phyloP scores from a whole-genome alignment of 192 early-diverging fungal species.

The Spizellomyces sp. region DNA sequence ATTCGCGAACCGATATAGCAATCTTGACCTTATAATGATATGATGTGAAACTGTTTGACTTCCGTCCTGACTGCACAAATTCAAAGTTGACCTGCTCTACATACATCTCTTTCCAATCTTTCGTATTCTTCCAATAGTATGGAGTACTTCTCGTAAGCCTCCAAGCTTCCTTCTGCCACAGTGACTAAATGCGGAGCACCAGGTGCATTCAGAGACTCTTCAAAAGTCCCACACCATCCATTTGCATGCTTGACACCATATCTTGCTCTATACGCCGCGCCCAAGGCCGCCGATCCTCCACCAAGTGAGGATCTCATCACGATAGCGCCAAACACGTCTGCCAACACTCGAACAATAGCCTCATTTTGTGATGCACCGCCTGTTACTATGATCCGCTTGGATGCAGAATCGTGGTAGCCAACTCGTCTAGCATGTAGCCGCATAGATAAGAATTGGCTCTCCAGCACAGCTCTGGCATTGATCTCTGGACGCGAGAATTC shows the following conservation, averaged over 20 bases:
- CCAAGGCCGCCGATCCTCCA: constrained; percentile 60
- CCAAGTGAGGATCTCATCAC: constrained; percentile 46
- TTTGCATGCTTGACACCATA: background rate
- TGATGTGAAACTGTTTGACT: too few relatives aligned
- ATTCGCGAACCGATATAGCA: background rate
- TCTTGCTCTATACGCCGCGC: constrained; percentile 60
- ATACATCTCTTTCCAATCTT: background rate
- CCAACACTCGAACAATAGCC: constrained; percentile 58
- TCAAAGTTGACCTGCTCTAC: background rate
- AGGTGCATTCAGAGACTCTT: background rate
- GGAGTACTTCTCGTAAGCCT: background rate
- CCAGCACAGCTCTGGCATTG: constrained; percentile 70
- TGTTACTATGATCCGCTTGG: constrained; percentile 60
- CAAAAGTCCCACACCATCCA: background rate
- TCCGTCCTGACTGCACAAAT: background rate
- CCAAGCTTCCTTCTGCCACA: background rate
- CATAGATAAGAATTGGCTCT: constrained; percentile 78
- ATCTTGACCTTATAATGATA: background rate
- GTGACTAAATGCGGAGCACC: too few relatives aligned
- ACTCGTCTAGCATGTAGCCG: constrained; percentile 32
- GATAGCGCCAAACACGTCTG: constrained; percentile 71
- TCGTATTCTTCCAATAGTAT: background rate
- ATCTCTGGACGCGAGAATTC: constrained; percentile 16
- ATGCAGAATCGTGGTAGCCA: constrained; percentile 2
- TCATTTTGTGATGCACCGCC: constrained; percentile 74